A percentile compares a stretch with the other conserved stretches of the same genome.
phyloP scores from a whole-genome alignment of 2,329 filamentous ascomycete genomes.

The Aspergillus neoniger region DNA sequence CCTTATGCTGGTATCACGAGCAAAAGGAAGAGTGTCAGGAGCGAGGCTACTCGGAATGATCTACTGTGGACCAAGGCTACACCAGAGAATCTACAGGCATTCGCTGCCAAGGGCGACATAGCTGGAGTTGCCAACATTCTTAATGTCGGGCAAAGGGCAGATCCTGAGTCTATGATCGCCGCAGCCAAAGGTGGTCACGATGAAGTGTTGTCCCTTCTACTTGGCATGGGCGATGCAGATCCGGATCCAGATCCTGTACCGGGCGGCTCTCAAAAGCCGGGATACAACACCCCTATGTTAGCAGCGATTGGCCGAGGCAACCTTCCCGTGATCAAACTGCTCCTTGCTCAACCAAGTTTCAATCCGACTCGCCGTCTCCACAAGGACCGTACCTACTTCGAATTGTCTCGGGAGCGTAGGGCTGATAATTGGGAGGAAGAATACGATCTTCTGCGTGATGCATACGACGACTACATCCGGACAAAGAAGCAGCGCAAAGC shows the following conservation, averaged over 20 bases:
- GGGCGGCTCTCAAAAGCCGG: conserved; percentile 55
- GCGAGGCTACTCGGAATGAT: conserved; percentile 53
- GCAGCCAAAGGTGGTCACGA: conserved; percentile 91
- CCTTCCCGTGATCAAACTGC: conserved; percentile 76
- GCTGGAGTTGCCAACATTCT: conserved; percentile 52
- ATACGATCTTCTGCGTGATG: conserved; percentile 74
- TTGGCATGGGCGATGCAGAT: conserved; percentile 67
- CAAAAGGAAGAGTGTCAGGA: conserved; percentile 50
- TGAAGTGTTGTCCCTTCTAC: conserved; percentile 76
- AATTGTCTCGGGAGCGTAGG: conserved; percentile 78
- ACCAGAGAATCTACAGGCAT: conserved; percentile 50
- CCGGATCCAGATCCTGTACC: conserved; percentile 69
- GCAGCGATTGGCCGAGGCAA: conserved; percentile 90
- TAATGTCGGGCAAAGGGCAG: conserved; percentile 58
- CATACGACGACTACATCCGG: conserved; percentile 44
- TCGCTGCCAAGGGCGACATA: conserved; percentile 53
- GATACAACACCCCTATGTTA: conserved; percentile 87
- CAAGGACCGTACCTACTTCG: conserved; percentile 78
- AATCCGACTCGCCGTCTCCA: conserved; percentile 75
- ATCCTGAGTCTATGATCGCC: conserved; percentile 84
- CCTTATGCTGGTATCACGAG: conserved; percentile 35
- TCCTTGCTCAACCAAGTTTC: conserved; percentile 76
- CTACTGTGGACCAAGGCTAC: conserved; percentile 55
- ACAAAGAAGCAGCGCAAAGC: conserved; percentile 37
- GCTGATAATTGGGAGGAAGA: conserved; percentile 92